These are phyloP conservation scores for Arabidopsis suecica DNA, from an alignment of 345 rosid species.

Conservation along the genomic window DNA sequence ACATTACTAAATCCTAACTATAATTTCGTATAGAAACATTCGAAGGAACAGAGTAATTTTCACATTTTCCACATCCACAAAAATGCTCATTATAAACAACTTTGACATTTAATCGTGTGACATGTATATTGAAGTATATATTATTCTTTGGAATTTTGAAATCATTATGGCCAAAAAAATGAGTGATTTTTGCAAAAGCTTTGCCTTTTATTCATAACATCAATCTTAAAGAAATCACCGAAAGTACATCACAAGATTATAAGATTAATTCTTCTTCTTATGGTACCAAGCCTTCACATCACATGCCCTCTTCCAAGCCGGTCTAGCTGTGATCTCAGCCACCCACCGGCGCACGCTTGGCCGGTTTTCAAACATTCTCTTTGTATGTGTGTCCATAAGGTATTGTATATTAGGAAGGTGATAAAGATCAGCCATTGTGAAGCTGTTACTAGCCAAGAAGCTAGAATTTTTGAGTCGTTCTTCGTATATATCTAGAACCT, in stretches of 20 bases:
- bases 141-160: not conserved
- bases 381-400: conserved; percentile 49
- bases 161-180: not conserved
- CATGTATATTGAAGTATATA: not conserved
- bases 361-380: conserved; percentile 49
- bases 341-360: conserved; percentile 59
- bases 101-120: too few relatives aligned
- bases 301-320: conserved; percentile 64
- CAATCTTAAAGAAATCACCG: too few relatives aligned
- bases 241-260: too few relatives aligned
- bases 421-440: conserved; percentile 47
- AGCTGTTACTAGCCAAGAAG: conserved; percentile 38
- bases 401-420: conserved; percentile 45
- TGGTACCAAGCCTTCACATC: conserved; percentile 25
- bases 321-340: conserved; percentile 55
- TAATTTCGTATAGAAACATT: too few relatives aligned
- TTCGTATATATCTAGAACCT: conserved; percentile 64
- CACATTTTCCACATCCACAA: not conserved
- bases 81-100: not conserved
- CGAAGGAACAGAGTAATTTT: too few relatives aligned
- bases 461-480: conserved; percentile 29
- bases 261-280: not conserved
- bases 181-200: not conserved
- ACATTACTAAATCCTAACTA: not conserved
- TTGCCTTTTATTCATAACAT: conserved; percentile 5